Conservation (phyloP, 805 yeast species). For the Suhomyces sp. region DNA sequence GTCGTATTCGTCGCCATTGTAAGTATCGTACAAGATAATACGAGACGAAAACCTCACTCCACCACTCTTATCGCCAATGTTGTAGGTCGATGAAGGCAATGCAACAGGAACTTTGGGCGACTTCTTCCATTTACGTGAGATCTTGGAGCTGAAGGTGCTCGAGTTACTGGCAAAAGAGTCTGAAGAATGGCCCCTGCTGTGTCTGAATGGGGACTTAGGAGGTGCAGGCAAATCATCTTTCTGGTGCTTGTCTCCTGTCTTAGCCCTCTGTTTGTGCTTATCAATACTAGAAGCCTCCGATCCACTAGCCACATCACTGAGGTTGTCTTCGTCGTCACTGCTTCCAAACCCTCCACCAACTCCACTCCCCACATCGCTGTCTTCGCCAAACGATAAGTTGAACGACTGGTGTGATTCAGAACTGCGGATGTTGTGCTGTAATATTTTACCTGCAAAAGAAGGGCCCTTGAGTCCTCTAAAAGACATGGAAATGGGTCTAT, state of each 20-base stretch:
- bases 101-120: constrained; percentile 12
- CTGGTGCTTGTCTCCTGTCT: too few relatives aligned
- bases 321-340: constrained; percentile 20
- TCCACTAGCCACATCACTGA: constrained; percentile 17
- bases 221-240: constrained; percentile 14
- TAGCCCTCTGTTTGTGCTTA: background rate
- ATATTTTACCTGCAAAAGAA: constrained; percentile 41
- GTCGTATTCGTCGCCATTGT: constrained; percentile 79
- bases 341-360: constrained; percentile 41
- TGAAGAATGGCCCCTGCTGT: constrained; percentile 31
- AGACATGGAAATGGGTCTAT: constrained; percentile 49
- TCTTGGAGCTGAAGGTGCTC: constrained; percentile 32
- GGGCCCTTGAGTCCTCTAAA: constrained; percentile 65
- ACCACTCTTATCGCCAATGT: constrained; percentile 4
- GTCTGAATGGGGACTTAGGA: constrained; percentile 22
- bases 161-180: constrained; percentile 20
- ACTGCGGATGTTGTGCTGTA: constrained; percentile 27
- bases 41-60: constrained; percentile 72
- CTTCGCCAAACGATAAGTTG: constrained; percentile 36
- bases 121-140: constrained; percentile 25
- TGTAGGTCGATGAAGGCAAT: background rate
- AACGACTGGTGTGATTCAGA: constrained; percentile 43
- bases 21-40: constrained; percentile 82
- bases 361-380: constrained; percentile 21
- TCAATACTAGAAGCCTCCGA: constrained; percentile 11